These are phyloP conservation scores for Ophiostoma ips DNA, from an alignment of 2,329 filamentous ascomycete species.

Conservation along the genomic window DNA sequence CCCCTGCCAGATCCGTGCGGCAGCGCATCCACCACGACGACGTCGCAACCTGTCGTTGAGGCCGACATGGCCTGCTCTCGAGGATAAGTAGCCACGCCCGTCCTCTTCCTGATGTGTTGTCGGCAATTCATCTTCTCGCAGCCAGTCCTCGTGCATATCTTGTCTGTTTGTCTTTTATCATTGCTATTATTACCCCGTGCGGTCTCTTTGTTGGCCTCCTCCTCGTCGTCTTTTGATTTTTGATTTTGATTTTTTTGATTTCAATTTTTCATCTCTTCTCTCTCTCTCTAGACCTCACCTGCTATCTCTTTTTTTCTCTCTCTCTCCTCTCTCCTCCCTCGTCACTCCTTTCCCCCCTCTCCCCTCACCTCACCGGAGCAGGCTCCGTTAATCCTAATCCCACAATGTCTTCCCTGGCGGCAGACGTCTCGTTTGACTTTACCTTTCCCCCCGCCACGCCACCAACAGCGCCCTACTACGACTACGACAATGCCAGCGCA, in stretches of 20 bases:
- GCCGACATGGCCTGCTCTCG: slow-evolving; percentile 4
- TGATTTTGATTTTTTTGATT: background rate
- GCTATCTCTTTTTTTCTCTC: background rate
- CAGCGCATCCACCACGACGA: background rate
- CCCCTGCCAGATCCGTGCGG: background rate
- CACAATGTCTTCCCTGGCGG: slow-evolving; percentile 38
- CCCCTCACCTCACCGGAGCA: too few relatives aligned
- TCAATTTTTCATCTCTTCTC: slow-evolving; percentile 3
- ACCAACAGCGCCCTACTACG: slow-evolving; percentile 29
- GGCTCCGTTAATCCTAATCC: slow-evolving; percentile 12
- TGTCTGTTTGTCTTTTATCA: background rate
- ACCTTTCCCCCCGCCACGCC: slow-evolving; percentile 40
- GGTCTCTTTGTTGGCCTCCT: background rate
- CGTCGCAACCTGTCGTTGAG: slow-evolving; percentile 12
- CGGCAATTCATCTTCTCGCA: slow-evolving; percentile 2
- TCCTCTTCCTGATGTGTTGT: slow-evolving; percentile 1
- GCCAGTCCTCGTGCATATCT: background rate
- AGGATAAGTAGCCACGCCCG: slow-evolving; percentile 13
- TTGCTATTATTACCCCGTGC: too few relatives aligned
- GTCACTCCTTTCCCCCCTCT: too few relatives aligned
- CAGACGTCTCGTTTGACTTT: slow-evolving; percentile 48
- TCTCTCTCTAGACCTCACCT: slow-evolving; percentile 10
- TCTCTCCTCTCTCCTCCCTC: background rate
- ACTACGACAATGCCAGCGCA: slow-evolving; percentile 28
- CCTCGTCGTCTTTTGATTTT: background rate